Conservation (phyloP, 1,284 basidiomycete species). For the Sporisorium exsertum region DNA sequence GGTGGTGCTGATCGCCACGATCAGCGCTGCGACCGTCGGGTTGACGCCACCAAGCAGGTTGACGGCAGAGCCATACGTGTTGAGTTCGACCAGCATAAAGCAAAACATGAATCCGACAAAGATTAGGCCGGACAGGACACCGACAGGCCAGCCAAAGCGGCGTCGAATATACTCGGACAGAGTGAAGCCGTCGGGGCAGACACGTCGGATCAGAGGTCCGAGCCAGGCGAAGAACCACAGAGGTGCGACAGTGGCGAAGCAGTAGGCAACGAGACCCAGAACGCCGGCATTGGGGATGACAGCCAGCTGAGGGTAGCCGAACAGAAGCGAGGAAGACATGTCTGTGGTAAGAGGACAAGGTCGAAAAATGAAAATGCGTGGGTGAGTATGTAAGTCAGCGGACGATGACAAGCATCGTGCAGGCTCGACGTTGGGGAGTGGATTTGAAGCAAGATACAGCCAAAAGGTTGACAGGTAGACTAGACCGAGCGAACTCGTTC, state of each 20-base stretch:
- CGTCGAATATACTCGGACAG: slow-evolving; percentile 67
- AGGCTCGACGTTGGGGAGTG: slow-evolving; percentile 6
- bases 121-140: slow-evolving; percentile 62
- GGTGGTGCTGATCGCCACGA: slow-evolving; percentile 66
- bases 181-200: slow-evolving; percentile 68
- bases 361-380: not conserved
- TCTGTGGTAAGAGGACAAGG: slow-evolving; percentile 38
- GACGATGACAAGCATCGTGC: slow-evolving; percentile 18
- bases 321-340: slow-evolving; percentile 68
- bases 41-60: slow-evolving; percentile 58
- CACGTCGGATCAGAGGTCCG: slow-evolving; percentile 65
- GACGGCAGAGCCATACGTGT: slow-evolving; percentile 66
- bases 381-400: slow-evolving; percentile 30
- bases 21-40: slow-evolving; percentile 65
- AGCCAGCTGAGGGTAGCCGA: slow-evolving; percentile 68
- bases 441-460: not conserved
- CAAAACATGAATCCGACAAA: slow-evolving; percentile 69
- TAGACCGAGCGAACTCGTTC: not conserved
- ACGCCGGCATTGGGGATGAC: slow-evolving; percentile 67
- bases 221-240: slow-evolving; percentile 68
- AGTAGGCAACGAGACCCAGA: slow-evolving; percentile 65
- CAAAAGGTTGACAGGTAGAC: not conserved
- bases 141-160: slow-evolving; percentile 67
- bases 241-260: slow-evolving; percentile 64
- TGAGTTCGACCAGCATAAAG: slow-evolving; percentile 69